Conservation (phyloP, 1,284 basidiomycete species). For the Cryptococcus hybrid region DNA sequence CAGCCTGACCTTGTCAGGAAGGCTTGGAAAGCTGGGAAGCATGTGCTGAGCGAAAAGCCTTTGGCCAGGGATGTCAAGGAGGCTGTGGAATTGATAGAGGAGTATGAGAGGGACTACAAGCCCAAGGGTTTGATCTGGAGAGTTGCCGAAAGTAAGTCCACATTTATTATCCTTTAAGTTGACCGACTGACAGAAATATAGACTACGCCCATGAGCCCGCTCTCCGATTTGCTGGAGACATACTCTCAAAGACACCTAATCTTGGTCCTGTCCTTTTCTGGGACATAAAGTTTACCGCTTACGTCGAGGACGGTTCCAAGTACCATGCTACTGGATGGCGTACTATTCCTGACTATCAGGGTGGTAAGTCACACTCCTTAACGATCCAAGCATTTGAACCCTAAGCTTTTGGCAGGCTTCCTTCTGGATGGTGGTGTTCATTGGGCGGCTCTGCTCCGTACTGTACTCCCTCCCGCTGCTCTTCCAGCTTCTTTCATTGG, state of each 20-base stretch:
- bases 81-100: slow-evolving; percentile 63
- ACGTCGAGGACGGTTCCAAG: slow-evolving; percentile 62
- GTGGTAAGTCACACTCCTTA: slow-evolving; percentile 52
- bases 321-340: slow-evolving; percentile 81
- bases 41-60: slow-evolving; percentile 77
- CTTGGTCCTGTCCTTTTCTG: slow-evolving; percentile 54
- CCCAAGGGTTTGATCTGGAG: slow-evolving; percentile 73
- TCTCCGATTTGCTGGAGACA: slow-evolving; percentile 57
- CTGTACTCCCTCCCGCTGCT: slow-evolving; percentile 41
- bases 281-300: slow-evolving; percentile 54
- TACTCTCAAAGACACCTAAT: slow-evolving; percentile 62
- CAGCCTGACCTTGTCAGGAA: slow-evolving; percentile 68
- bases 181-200: slow-evolving; percentile 8
- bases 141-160: slow-evolving; percentile 67
- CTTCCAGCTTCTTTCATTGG: slow-evolving; percentile 58
- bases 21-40: slow-evolving; percentile 64
- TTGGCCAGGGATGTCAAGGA: slow-evolving; percentile 67
- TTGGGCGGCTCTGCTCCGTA: slow-evolving; percentile 37
- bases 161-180: not conserved
- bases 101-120: slow-evolving; percentile 64
- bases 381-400: too few relatives aligned
- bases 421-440: slow-evolving; percentile 50
- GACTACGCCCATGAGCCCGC: slow-evolving; percentile 69
- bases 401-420: slow-evolving; percentile 29
- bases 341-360: slow-evolving; percentile 79